Conservation (phyloP, 1,284 basidiomycete genomes). For the Moesziomyces aphidis region DNA sequence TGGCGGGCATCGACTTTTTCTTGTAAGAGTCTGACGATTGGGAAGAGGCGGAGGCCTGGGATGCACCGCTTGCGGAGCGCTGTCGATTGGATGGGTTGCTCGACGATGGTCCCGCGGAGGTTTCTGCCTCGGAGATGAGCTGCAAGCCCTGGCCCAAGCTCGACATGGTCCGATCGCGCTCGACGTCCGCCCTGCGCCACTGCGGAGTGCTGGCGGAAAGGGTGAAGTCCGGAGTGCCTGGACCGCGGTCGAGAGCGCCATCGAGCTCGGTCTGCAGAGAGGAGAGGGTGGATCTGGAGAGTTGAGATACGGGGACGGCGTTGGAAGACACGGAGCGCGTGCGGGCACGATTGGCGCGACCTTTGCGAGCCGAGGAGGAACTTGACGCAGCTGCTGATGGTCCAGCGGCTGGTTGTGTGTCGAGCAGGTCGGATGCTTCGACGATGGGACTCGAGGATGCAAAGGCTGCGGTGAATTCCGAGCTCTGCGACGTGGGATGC, state of each 20-base stretch:
- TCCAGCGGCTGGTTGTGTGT: background rate
- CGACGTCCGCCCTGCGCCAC: constrained; percentile 39
- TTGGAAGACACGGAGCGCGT: constrained; percentile 48
- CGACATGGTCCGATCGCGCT: constrained; percentile 35
- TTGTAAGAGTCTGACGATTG: constrained; percentile 32
- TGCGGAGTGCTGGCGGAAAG: constrained; percentile 28
- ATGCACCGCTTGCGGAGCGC: constrained; percentile 31
- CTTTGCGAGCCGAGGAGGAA: constrained; percentile 34
- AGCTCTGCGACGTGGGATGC: background rate
- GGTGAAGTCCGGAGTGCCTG: constrained; percentile 53
- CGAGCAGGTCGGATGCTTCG: background rate
- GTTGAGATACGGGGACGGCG: constrained; percentile 30
- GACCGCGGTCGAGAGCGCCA: constrained; percentile 36
- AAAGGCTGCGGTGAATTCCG: background rate
- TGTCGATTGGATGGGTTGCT: constrained; percentile 11
- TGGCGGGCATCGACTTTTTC: constrained; percentile 16
- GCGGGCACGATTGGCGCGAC: constrained; percentile 22
- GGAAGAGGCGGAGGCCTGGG: constrained; percentile 9
- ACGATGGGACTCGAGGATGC: background rate
- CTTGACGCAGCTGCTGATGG: constrained; percentile 9
- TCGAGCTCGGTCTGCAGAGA: constrained; percentile 14
- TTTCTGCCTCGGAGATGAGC: constrained; percentile 36
- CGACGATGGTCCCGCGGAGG: constrained; percentile 13
- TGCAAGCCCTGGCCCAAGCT: constrained; percentile 46
- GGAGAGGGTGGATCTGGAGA: constrained; percentile 20